Evolutionary conservation across 2,329 filamentous ascomycete species (phyloP).

Genomic region (Phaeophleospora eucalypticola): DNA sequence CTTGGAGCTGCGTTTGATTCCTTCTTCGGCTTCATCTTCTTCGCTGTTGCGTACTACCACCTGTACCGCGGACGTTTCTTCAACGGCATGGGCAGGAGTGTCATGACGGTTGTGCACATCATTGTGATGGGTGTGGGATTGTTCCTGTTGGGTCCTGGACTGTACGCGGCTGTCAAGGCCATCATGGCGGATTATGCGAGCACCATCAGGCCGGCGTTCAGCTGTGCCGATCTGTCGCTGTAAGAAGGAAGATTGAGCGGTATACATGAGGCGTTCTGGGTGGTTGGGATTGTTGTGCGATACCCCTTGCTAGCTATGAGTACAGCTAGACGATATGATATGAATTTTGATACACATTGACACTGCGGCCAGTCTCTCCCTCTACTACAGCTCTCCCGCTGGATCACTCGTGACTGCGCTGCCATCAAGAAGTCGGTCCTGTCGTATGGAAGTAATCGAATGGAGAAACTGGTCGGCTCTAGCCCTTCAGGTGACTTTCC

Average conservation of each 20-base stretch:
- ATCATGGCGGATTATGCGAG: slow-evolving; percentile 50
- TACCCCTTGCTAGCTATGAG: no score
- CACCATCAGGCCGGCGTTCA: slow-evolving; percentile 45
- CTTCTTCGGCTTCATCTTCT: slow-evolving; percentile 51
- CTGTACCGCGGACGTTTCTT: slow-evolving; percentile 42
- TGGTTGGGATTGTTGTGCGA: no score
- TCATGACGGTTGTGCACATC: slow-evolving; percentile 45
- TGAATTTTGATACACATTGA: no score
- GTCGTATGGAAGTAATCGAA: no score
- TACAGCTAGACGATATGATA: no score
- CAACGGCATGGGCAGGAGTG: slow-evolving; percentile 30
- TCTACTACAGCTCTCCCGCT: no score
- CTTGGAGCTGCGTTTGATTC: slow-evolving; percentile 48
- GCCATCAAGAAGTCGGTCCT: no score
- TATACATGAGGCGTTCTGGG: background rate
- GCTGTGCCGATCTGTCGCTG: slow-evolving; percentile 48
- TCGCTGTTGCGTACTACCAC: slow-evolving; percentile 48
- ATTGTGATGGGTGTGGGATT: slow-evolving; percentile 45
- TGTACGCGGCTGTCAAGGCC: slow-evolving; percentile 52
- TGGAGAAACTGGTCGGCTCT: no score
- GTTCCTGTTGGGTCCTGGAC: slow-evolving; percentile 49
- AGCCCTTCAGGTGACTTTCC: no score
- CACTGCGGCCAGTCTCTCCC: no score
- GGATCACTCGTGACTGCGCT: no score
- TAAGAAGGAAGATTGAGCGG: slow-evolving; percentile 22